Percentiles rank a stretch among this genome's conserved stretches.
These are phyloP conservation scores for Cucumis cinereus DNA, from an alignment of 306 rosid species.

Conservation along the genomic window DNA sequence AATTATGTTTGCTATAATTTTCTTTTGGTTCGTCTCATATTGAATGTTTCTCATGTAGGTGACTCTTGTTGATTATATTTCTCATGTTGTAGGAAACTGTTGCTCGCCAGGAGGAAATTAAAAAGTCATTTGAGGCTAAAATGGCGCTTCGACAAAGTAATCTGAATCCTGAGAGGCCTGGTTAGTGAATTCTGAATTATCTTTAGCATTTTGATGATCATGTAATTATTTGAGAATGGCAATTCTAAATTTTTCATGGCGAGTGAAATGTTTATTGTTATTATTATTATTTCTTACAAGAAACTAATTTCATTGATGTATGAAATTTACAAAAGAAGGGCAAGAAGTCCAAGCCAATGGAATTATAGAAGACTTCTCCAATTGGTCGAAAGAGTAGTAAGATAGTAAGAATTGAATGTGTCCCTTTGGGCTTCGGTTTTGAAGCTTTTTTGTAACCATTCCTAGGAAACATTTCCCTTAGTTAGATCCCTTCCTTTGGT, in stretches of 20 bases:
- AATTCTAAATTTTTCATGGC: background rate
- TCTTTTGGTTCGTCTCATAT: background rate
- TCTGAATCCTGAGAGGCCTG: conserved; percentile 95
- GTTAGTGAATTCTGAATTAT: conserved; percentile 31
- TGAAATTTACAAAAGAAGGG: too few relatives aligned
- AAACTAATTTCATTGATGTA: too few relatives aligned
- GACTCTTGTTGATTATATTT: conserved; percentile 5
- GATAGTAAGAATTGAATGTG: too few relatives aligned
- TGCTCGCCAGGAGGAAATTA: conserved; percentile 84
- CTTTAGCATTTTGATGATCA: background rate
- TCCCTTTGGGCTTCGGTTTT: too few relatives aligned
- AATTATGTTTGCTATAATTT: background rate
- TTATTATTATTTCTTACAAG: too few relatives aligned
- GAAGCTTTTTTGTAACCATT: too few relatives aligned
- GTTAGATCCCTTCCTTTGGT: too few relatives aligned
- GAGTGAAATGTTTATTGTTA: background rate
- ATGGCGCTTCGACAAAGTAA: conserved; percentile 78
- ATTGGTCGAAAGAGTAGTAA: too few relatives aligned
- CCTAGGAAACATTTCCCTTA: too few relatives aligned
- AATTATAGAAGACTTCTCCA: too few relatives aligned
- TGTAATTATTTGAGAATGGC: conserved; percentile 2
- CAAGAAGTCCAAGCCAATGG: too few relatives aligned
- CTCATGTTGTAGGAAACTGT: conserved; percentile 51
- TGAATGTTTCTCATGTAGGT: background rate
- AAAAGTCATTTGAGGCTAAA: conserved; percentile 77